phyloP scores from a whole-genome alignment of 1,284 basidiomycete species.

The Stereum hirsutum region DNA sequence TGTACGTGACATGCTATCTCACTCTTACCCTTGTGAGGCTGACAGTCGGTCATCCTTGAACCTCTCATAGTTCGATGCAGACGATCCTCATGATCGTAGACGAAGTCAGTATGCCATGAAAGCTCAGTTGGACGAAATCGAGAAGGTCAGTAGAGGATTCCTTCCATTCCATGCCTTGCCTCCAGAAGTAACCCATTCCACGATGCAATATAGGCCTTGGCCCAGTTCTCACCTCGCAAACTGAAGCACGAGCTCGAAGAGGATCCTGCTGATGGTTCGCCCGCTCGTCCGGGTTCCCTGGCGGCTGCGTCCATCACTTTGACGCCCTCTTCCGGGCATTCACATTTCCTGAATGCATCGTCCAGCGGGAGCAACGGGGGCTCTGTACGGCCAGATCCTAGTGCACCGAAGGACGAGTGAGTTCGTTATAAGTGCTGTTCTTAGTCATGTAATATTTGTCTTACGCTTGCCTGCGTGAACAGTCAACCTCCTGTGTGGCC shows the following conservation, averaged over 20 bases:
- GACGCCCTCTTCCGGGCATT: too few species aligned
- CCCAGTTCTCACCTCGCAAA: constrained; percentile 58
- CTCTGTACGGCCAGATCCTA: too few species aligned
- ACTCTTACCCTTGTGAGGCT: constrained; percentile 1
- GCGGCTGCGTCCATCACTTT: constrained; percentile 25
- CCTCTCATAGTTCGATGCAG: constrained; percentile 43
- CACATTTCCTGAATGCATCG: not conserved
- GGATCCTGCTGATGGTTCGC: too few species aligned
- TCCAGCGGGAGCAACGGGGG: too few species aligned
- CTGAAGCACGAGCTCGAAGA: constrained; percentile 39
- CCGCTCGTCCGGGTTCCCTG: constrained; percentile 22
- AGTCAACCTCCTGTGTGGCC: constrained; percentile 26
- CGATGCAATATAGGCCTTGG: constrained; percentile 38
- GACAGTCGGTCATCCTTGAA: constrained; percentile 2
- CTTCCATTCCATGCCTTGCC: constrained; percentile 5
- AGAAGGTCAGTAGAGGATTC: constrained; percentile 34
- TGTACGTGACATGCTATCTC: constrained; percentile 16
- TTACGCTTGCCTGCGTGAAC: too few species aligned
- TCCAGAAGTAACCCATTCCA: not conserved
- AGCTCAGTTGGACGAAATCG: constrained; percentile 66
- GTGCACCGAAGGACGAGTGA: too few species aligned
- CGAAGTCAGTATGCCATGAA: constrained; percentile 64
- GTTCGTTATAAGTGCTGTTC: too few species aligned
- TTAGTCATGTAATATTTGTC: too few species aligned
- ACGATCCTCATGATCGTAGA: constrained; percentile 61